Base-by-base conservation (phyloP, 768 basidiomycete genomes). In the Naganishia kalamii region DNA sequence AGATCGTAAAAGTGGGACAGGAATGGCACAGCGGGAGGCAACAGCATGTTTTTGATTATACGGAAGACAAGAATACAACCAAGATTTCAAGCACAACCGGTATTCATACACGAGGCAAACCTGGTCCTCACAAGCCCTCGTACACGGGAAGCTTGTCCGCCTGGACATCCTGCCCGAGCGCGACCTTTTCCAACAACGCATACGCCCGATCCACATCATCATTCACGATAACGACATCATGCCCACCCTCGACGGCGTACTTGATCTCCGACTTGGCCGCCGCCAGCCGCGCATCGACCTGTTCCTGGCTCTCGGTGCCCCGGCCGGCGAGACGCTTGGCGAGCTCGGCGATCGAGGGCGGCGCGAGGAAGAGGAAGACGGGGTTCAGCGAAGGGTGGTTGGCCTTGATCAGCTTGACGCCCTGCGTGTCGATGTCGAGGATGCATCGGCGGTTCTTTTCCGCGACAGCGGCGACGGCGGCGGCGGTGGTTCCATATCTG, bases 351-450 rank as follows among this genome's bases (percentile, higher is more conserved):
- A 94, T 80, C 15, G 87, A 85, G 0, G 94, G 94, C 0, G 94
- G 94, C 0, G 90, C 86, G 76, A 98, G 85, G 80, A 98, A 98
- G 68, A 93, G 83, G 78, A 87, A 96, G 68, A 96, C 83, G 17
- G 93, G 89, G 74, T 89, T 84, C 37, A 97, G 80, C 61, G 83
- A 78, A 1, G 78, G 71, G 30, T 90, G 90, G 60, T 84, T 80
- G 75, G 66, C 60, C 44, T 93, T 96, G 73, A 97, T 87, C 79
- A 93, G 89, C 65, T 86, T 87, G 66, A 98, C 90, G 54, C 94
- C 94, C 90, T 98, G 93, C 11, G 89, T 87, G 73, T 98, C 94
- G 65, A 98, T 98, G 75, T 98, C 94, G 41, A 98, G 83, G 65
- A 98, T 87, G 75, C 94, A 97, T 13, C 90, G 85, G 67, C 83